These are phyloP conservation scores for Piper longum DNA, from an alignment of 164 flowering plant genomes.

Conservation along the genomic window DNA sequence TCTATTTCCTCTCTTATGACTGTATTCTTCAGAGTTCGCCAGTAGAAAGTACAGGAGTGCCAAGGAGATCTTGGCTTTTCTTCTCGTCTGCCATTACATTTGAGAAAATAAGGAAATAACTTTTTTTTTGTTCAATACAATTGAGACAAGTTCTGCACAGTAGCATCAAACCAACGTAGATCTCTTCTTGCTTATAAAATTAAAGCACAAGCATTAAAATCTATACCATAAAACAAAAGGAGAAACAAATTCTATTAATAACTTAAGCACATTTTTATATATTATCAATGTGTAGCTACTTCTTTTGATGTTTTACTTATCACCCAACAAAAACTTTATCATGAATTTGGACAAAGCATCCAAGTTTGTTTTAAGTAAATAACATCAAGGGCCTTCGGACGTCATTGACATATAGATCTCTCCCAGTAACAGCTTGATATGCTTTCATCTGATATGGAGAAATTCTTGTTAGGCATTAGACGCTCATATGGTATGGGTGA, in stretches of 20 bases:
- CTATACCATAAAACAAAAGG: no score
- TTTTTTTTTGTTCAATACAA: slow-evolving; percentile 6
- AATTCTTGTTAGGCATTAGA: background rate
- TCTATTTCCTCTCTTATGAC: background rate
- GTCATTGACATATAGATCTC: background rate
- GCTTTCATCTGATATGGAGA: slow-evolving; percentile 2
- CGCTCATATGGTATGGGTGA: background rate
- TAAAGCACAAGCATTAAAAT: no score
- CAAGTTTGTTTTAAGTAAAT: background rate
- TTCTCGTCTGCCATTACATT: slow-evolving; percentile 32
- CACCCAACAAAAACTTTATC: no score
- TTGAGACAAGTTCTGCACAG: background rate
- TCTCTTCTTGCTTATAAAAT: no score
- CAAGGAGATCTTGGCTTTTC: slow-evolving; percentile 20
- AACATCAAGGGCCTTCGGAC: background rate
- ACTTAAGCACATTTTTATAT: no score
- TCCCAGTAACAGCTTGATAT: slow-evolving; percentile 7
- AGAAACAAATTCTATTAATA: no score
- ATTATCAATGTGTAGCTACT: no score
- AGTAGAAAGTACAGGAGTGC: slow-evolving; percentile 12
- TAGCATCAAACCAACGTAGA: background rate
- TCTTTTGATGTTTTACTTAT: no score
- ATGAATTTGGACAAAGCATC: background rate
- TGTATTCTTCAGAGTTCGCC: background rate
- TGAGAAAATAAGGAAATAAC: slow-evolving; percentile 18